Evolutionary conservation across 805 yeast species (phyloP).

Genomic region (Grigorovia humatica): DNA sequence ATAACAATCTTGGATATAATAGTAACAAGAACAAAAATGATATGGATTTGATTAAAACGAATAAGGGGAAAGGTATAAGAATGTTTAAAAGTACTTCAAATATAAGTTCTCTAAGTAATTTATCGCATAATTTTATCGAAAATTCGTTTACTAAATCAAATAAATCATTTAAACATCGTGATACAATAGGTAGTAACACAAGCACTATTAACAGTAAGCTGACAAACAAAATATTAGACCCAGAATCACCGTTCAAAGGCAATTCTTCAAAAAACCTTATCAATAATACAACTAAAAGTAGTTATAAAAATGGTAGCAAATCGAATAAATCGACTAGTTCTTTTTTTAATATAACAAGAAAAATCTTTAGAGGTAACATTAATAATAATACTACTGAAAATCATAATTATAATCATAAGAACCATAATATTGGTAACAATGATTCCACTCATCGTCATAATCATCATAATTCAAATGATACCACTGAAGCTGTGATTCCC

Average conservation of each 20-base stretch:
- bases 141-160: not conserved
- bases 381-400: constrained; percentile 1
- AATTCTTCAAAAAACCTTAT: not conserved
- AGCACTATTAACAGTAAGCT: constrained; percentile 9
- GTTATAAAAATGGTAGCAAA: not conserved
- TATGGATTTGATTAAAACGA: too few relatives aligned
- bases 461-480: constrained; percentile 11
- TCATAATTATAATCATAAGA: not conserved
- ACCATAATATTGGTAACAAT: not conserved
- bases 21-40: constrained; percentile 1
- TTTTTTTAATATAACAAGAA: constrained; percentile 17
- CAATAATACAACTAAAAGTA: not conserved
- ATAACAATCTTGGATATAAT: not conserved
- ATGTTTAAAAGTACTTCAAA: constrained; percentile 8
- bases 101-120: constrained; percentile 3
- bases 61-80: constrained; percentile 8
- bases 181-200: constrained; percentile 5
- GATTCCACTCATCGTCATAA: not conserved
- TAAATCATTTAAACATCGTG: not conserved
- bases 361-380: constrained; percentile 18
- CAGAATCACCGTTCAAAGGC: not conserved
- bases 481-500: constrained; percentile 17
- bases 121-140: not conserved
- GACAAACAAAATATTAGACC: constrained; percentile 7
- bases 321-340: constrained; percentile 4